Evolutionary conservation across 352 stramenopile species (phyloP), one percentile per base, ranked within the genome.

Genomic region (Ophiocytium majus): DNA sequence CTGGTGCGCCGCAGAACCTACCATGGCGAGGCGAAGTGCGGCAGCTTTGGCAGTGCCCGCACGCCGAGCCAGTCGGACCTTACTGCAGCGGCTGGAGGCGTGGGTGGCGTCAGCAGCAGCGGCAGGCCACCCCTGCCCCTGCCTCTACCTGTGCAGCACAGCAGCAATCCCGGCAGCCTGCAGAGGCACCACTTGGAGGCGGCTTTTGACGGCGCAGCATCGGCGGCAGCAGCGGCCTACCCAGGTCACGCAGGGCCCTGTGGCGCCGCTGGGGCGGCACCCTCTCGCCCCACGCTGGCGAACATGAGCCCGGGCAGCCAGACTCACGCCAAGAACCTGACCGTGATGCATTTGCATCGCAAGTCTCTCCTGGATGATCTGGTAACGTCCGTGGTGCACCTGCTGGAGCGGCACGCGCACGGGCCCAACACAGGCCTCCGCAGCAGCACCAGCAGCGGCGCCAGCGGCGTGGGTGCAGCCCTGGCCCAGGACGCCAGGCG

Each of bases 291-390:
- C n/a, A 82, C 37, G 50, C 49, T 9, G 35, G n/a, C 32, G 19
- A 28, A 43, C 50, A 31, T 32, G 36, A 83, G 64, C 35, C 37
- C 50, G 0, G n/a, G 36, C 32, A 10, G 31, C 32, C 35, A 57
- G 9, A 31, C 82, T 10, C 10, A 34, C 23, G 43, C 37, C 35
- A 64, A n/a, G 34, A 0, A 79, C 32, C 28, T 76, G 34, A 10
- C 71, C 43, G 19, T 33, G 34, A 0, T 74, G 64, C 81, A 36
- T 33, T 49, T 85, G 64, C 81, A 85, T 64, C 14, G 81, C 35
- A 36, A 37, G 33, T 49, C 63, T 17, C n/a, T 85, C 63, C n/a
- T 80, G 36, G 81, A 85, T 57, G 81, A 82, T 28, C 31, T 63
- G 0, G 50, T 76, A 14, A 85, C 64, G 32, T 76, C 63, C 32